Base-by-base conservation (phyloP, 768 basidiomycete genomes). In the Amanita inopinata region DNA sequence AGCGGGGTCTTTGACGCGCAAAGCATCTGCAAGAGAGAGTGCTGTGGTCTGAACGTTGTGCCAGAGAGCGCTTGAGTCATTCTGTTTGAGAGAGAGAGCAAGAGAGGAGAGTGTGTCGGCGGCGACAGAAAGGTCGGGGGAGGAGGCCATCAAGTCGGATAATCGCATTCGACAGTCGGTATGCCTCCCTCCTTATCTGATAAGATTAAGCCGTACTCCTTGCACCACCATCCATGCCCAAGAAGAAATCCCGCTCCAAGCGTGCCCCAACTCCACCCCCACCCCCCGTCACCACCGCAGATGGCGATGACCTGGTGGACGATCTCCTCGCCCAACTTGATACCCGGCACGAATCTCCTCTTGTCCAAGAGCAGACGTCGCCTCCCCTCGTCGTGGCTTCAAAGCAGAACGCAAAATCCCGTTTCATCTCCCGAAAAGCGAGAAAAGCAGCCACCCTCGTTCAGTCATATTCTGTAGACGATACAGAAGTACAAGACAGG, bases 281-380 rank as follows among this genome's bases (percentile, higher is more conserved):
- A 22, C 51, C 62, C 1, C 46, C 46, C 20, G 50, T 56, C 46
- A 49, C n/a, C n/a, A n/a, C 56, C 22, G 50, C 49, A 14, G 69
- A 72, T 32, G 74, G 81, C 43, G 73, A 76, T 33, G 71, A 72
- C 7, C 67, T 90, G 35, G 67, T 90, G 65, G 73, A 87, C 49
- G 80, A 86, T 52, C 73, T 93, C 1, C 60, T 91, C 35, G 72
- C 78, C 5, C 81, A 87, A 56, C 76, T 93, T 19, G 84, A 88
- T 51, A 74, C 75, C 5, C 64, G 70, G 49, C 71, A 86, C 3
- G 0, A 24, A 50, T 38, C 34, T 22, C 50, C 65, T 37, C 59
- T 63, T 32, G 66, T 71, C 1, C 71, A 72, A 52, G 56, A 59
- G 19, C 74, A 76, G 55, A 66, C 76, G 9, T 69, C 70, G 7